Conservation (phyloP, 805 yeast genomes). For the Ogataea philodendri region DNA sequence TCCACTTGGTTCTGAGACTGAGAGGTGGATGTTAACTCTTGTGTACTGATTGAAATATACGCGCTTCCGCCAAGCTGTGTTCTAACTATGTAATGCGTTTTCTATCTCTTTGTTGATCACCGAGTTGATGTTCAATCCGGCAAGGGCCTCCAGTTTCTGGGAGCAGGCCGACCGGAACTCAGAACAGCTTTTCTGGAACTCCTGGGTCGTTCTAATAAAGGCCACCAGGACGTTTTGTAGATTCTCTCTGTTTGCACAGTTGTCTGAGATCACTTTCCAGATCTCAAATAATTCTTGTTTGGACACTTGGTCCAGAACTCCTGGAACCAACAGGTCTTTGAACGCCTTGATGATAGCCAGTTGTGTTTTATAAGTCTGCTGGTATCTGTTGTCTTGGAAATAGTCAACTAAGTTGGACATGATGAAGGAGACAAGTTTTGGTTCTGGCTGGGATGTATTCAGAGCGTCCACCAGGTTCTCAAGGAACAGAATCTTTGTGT, state of each 20-base stretch:
- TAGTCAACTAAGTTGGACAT: constrained; percentile 34
- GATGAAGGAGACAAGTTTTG: constrained; percentile 37
- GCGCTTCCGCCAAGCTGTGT: constrained; percentile 1
- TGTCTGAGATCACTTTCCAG: constrained; percentile 16
- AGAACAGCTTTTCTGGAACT: constrained; percentile 8
- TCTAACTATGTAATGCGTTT: constrained; percentile 17
- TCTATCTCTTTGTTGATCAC: constrained; percentile 42
- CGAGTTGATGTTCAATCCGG: constrained; percentile 43
- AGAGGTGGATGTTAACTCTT: constrained; percentile 79
- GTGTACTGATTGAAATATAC: neutral
- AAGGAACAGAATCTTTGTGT: constrained; percentile 15
- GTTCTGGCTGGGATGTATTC: constrained; percentile 48
- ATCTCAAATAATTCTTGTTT: constrained; percentile 9
- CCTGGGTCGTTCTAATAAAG: constrained; percentile 31
- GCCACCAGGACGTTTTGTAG: constrained; percentile 60
- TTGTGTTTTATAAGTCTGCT: constrained; percentile 20
- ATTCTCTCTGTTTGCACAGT: constrained; percentile 23
- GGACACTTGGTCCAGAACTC: constrained; percentile 9
- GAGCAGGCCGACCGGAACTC: constrained; percentile 51
- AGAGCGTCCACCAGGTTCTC: constrained; percentile 26
- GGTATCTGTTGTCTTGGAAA: constrained; percentile 18
- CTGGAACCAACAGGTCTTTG: constrained; percentile 1
- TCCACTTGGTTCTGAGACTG: constrained; percentile 94
- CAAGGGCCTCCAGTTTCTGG: constrained; percentile 27
- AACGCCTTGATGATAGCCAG: constrained; percentile 13